Conservation (phyloP, 2,329 filamentous ascomycete genomes). For the Domatiomyces globalis region DNA sequence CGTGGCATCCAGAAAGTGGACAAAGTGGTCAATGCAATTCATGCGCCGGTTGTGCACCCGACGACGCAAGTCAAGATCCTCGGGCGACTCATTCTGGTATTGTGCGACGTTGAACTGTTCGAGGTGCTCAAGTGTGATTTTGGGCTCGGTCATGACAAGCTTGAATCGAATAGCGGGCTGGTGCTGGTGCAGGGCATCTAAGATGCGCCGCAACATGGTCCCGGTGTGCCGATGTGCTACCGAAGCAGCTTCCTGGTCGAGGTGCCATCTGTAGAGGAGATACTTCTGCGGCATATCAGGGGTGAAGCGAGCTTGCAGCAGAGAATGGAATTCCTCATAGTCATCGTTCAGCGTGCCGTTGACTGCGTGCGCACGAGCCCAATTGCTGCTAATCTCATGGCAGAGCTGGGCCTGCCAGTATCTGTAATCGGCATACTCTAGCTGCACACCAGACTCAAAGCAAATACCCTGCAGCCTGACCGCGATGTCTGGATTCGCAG, state of each 20-base stretch:
- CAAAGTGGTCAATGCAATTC: slow-evolving; percentile 10
- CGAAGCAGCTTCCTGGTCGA: slow-evolving; percentile 10
- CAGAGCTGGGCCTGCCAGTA: slow-evolving; percentile 13
- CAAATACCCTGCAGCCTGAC: slow-evolving; percentile 6
- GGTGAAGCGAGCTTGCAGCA: slow-evolving; percentile 10
- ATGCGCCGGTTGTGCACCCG: slow-evolving; percentile 8
- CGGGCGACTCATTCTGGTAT: slow-evolving; percentile 6
- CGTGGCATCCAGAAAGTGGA: slow-evolving; percentile 8
- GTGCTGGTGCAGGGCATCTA: slow-evolving; percentile 4
- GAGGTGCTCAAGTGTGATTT: slow-evolving; percentile 11
- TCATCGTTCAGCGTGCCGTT: slow-evolving; percentile 3
- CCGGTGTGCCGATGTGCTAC: slow-evolving; percentile 5
- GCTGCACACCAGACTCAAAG: slow-evolving; percentile 10
- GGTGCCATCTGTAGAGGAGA: slow-evolving; percentile 13
- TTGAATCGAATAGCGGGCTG: slow-evolving; percentile 6
- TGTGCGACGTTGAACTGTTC: slow-evolving; percentile 7
- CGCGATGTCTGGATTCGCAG: slow-evolving; percentile 7
- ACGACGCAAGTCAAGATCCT: slow-evolving; percentile 7
- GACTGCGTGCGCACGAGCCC: slow-evolving; percentile 4
- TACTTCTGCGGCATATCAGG: slow-evolving; percentile 6
- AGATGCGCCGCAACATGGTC: slow-evolving; percentile 1
- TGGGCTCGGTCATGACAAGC: slow-evolving; percentile 12
- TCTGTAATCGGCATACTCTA: slow-evolving; percentile 13
- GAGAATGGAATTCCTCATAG: slow-evolving; percentile 9
- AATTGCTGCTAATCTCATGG: slow-evolving; percentile 7